Percentiles rank a stretch among this genome's conserved stretches.
Conservation (phyloP, 805 yeast species). For the Nakazawaea laoshanensis region DNA sequence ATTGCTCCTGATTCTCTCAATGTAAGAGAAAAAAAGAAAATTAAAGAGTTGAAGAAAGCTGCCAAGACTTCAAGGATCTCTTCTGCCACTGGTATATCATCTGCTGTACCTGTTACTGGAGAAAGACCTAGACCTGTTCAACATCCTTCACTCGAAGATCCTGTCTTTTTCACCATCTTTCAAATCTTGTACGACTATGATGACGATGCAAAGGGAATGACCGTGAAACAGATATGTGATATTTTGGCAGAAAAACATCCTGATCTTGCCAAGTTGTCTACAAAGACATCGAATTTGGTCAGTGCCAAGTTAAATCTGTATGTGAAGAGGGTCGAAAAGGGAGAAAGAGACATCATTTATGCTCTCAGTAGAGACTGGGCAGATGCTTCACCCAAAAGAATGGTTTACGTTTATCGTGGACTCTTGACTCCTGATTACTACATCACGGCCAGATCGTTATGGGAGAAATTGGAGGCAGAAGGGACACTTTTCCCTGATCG, state of each 20-base stretch:
- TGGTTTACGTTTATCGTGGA: slow-evolving; percentile 84
- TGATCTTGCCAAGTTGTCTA: slow-evolving; percentile 72
- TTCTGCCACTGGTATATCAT: slow-evolving; percentile 65
- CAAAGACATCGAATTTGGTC: slow-evolving; percentile 74
- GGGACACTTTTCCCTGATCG: slow-evolving; percentile 19
- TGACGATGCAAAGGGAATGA: slow-evolving; percentile 67
- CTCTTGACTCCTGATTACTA: slow-evolving; percentile 68
- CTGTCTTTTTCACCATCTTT: slow-evolving; percentile 69
- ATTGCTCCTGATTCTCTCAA: slow-evolving; percentile 9
- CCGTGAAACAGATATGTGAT: slow-evolving; percentile 85
- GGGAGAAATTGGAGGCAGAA: slow-evolving; percentile 36
- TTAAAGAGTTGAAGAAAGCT: slow-evolving; percentile 20
- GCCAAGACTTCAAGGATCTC: slow-evolving; percentile 33
- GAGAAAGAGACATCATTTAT: slow-evolving; percentile 63
- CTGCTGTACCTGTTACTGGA: slow-evolving; percentile 76
- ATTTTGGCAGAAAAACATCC: slow-evolving; percentile 67
- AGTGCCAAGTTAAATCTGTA: slow-evolving; percentile 80
- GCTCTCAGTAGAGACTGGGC: slow-evolving; percentile 87
- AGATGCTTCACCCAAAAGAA: slow-evolving; percentile 79
- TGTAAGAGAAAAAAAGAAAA: slow-evolving; percentile 12
- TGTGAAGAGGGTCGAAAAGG: slow-evolving; percentile 78
- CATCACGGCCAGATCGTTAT: slow-evolving; percentile 55
- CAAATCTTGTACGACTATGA: slow-evolving; percentile 64
- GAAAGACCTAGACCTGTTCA: slow-evolving; percentile 65
- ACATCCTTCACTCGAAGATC: slow-evolving; percentile 61